Evolutionary conservation across 2,329 filamentous ascomycete species (phyloP).

Genomic region (Pleoardoris graminearum): DNA sequence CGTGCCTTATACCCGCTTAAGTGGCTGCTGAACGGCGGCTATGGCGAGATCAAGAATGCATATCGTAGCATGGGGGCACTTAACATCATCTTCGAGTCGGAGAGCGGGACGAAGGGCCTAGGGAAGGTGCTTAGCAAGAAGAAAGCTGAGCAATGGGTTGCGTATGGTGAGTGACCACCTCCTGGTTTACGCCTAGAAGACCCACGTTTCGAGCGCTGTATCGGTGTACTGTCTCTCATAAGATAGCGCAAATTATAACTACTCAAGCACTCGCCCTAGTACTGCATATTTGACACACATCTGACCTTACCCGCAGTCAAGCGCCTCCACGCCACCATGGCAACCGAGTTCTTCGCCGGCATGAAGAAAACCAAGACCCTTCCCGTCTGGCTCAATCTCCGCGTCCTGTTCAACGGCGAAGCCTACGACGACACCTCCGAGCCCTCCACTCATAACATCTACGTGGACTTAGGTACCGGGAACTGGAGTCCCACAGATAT

Average conservation of each 20-base stretch:
- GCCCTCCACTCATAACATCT: neutral
- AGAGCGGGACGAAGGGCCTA: conserved; percentile 16
- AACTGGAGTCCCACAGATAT: neutral
- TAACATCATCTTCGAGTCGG: conserved; percentile 29
- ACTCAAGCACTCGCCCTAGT: no score
- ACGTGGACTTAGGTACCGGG: neutral
- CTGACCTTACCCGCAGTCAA: conserved; percentile 9
- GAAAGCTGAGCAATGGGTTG: conserved; percentile 21
- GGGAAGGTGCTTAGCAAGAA: conserved; percentile 18
- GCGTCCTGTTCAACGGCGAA: conserved; percentile 31
- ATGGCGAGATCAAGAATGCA: conserved; percentile 22
- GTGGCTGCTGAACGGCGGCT: conserved; percentile 26
- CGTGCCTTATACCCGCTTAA: conserved; percentile 25
- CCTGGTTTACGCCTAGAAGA: neutral
- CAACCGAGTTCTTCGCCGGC: conserved; percentile 15
- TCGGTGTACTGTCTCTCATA: neutral
- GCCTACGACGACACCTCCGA: conserved; percentile 13
- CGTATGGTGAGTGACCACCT: conserved; percentile 12
- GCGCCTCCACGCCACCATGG: conserved; percentile 19
- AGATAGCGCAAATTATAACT: no score
- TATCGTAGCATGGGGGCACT: conserved; percentile 26
- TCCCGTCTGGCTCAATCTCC: conserved; percentile 28
- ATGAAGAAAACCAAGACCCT: conserved; percentile 12
- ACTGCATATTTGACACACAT: neutral
- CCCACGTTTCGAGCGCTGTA: neutral